Conservation (phyloP, 2,329 filamentous ascomycete genomes). For the Blumeria hordei region DNA sequence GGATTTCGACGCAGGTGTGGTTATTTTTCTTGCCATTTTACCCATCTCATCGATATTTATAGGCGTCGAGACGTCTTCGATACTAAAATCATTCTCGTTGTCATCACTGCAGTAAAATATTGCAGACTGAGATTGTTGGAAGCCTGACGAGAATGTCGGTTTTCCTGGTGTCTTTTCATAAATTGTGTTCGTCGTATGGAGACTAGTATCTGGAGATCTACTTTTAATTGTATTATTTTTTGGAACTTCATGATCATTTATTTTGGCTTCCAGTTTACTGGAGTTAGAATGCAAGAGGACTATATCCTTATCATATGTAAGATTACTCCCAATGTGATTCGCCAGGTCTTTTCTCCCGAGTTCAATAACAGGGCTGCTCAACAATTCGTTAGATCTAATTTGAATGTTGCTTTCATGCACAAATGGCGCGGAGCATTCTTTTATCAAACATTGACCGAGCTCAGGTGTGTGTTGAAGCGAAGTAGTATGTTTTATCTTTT, state of each 20-base stretch:
- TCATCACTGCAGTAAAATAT: constrained; percentile 17
- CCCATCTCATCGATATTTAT: constrained; percentile 24
- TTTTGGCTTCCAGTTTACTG: constrained; percentile 13
- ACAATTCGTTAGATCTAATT: constrained; percentile 3
- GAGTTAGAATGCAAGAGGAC: constrained; percentile 20
- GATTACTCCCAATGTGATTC: constrained; percentile 13
- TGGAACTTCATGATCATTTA: constrained; percentile 13
- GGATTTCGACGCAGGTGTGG: constrained; percentile 17
- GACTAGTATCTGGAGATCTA: constrained; percentile 15
- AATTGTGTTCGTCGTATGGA: constrained; percentile 26
- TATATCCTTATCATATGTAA: constrained; percentile 22
- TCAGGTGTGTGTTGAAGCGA: neutral
- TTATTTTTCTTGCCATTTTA: constrained; percentile 13
- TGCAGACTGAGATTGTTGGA: constrained; percentile 15
- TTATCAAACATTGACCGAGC: neutral
- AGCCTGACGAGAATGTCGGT: constrained; percentile 31
- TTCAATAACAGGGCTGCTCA: constrained; percentile 13
- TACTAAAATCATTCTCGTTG: constrained; percentile 29
- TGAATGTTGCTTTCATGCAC: constrained; percentile 5
- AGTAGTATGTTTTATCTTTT: constrained; percentile 3
- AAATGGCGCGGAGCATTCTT: neutral
- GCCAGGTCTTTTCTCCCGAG: constrained; percentile 10
- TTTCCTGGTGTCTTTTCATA: constrained; percentile 33
- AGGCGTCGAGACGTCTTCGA: constrained; percentile 39
- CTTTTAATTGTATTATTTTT: constrained; percentile 14